Evolutionary conservation across 75 land plant genomes (phyloP).

Genomic region (Ceratopteris richardii): DNA sequence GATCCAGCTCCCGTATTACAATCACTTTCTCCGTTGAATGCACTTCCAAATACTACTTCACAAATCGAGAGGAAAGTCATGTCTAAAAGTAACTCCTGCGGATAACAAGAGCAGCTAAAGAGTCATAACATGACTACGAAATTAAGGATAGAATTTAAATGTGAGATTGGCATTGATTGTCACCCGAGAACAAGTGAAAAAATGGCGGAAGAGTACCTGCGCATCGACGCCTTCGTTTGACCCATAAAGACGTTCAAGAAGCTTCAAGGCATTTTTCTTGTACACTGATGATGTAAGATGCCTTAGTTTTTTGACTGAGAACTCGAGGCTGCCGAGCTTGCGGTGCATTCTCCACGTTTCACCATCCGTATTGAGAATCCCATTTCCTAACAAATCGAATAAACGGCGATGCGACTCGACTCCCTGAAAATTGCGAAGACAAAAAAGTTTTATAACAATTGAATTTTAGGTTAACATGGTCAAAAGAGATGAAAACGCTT

Average conservation of each 20-base stretch:
- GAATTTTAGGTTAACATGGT: too few relatives aligned
- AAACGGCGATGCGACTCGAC: not conserved
- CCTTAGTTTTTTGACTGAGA: conserved; percentile 6
- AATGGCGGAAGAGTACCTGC: conserved; percentile 11
- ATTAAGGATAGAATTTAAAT: not conserved
- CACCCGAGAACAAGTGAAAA: not conserved
- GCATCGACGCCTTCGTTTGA: conserved; percentile 10
- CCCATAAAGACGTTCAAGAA: not conserved
- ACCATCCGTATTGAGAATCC: conserved; percentile 15
- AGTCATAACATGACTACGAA: not conserved
- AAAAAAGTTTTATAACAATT: too few relatives aligned
- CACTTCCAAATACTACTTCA: conserved; percentile 6
- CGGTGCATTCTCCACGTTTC: conserved; percentile 12
- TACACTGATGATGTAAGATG: not conserved
- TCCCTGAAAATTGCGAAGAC: conserved; percentile 1
- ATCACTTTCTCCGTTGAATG: not conserved
- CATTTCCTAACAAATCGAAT: conserved; percentile 11
- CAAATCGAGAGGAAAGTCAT: conserved; percentile 17
- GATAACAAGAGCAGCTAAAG: not conserved
- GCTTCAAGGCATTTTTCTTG: conserved; percentile 5
- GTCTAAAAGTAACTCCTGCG: conserved; percentile 5
- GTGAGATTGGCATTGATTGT: not conserved
- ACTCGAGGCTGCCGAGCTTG: conserved; percentile 16
- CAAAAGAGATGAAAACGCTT: too few relatives aligned
- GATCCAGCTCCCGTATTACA: conserved; percentile 4